A percentile compares a stretch with the other conserved stretches of the same genome.
Evolutionary conservation across 2,329 filamentous ascomycete genomes (phyloP).

Genomic region (Fusarium musae): DNA sequence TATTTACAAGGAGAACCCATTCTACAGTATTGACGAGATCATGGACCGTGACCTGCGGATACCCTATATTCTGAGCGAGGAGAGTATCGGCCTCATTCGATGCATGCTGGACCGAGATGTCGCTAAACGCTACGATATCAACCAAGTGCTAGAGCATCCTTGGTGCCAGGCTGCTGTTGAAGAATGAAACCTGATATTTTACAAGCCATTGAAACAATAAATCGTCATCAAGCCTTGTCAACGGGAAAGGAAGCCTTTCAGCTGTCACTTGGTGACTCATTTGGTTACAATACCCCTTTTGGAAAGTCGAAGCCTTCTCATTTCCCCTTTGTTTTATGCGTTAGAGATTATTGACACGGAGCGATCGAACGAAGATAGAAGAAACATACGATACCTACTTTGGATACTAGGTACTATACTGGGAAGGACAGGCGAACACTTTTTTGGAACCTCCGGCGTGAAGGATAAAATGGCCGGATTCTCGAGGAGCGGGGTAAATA

Average conservation of each 20-base stretch:
- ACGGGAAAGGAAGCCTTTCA: constrained; percentile 9
- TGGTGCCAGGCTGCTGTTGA: constrained; percentile 67
- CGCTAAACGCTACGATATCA: constrained; percentile 83
- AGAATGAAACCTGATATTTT: constrained; percentile 2
- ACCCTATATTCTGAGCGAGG: constrained; percentile 87
- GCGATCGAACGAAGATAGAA: constrained; percentile 27
- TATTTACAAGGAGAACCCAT: constrained; percentile 99
- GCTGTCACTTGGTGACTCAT: constrained; percentile 18
- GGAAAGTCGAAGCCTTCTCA: constrained; percentile 29
- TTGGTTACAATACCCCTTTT: constrained; percentile 41
- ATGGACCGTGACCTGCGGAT: constrained; percentile 96
- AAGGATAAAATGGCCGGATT: constrained; percentile 19
- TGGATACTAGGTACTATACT: constrained; percentile 10
- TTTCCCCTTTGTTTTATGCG: constrained; percentile 24
- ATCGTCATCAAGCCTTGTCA: constrained; percentile 12
- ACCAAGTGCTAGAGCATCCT: constrained; percentile 87
- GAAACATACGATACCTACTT: constrained; percentile 19
- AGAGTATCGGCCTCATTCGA: constrained; percentile 90
- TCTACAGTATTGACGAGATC: constrained; percentile 99
- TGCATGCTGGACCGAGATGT: constrained; percentile 95
- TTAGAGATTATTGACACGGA: constrained; percentile 34
- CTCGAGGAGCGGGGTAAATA: constrained; percentile 1
- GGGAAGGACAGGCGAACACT: constrained; percentile 4
- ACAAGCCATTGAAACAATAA: not conserved
- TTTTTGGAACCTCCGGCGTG: constrained; percentile 8